Evolutionary conservation across 768 basidiomycete species (phyloP).

Genomic region (Russula dissimulans): DNA sequence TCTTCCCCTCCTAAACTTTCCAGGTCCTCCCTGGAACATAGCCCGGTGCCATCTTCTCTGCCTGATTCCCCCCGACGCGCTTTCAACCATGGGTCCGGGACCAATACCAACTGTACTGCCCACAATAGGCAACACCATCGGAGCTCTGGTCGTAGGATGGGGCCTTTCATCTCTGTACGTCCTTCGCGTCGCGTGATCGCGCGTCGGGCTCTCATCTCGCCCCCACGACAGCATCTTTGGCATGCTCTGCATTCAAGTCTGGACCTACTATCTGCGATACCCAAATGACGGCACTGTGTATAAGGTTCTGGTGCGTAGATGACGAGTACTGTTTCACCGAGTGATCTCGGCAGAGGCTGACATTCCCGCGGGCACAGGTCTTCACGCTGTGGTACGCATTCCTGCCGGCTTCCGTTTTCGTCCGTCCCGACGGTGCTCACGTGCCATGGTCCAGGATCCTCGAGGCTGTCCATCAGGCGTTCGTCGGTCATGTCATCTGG

Average conservation of each 20-base stretch:
- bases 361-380: neutral
- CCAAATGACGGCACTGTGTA: constrained; percentile 13
- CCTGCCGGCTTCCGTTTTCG: neutral
- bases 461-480: constrained; percentile 15
- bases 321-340: neutral
- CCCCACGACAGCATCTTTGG: constrained; percentile 12
- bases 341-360: neutral
- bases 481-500: constrained; percentile 14
- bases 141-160: constrained; percentile 17
- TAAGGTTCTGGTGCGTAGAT: constrained; percentile 14
- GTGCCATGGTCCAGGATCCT: constrained; percentile 1
- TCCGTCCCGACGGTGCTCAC: neutral
- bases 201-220: neutral
- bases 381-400: constrained; percentile 7
- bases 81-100: neutral
- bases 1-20: neutral
- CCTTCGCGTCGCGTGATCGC: neutral
- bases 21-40: neutral
- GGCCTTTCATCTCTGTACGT: constrained; percentile 16
- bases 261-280: constrained; percentile 16
- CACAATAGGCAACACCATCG: constrained; percentile 15
- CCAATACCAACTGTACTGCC: neutral
- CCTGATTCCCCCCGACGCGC: neutral
- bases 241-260: constrained; percentile 17
- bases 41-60: neutral